Evolutionary conservation across 75 land plant species (phyloP), one percentile per base, ranked within the genome.

Genomic region (Selaginella moellendorffii): DNA sequence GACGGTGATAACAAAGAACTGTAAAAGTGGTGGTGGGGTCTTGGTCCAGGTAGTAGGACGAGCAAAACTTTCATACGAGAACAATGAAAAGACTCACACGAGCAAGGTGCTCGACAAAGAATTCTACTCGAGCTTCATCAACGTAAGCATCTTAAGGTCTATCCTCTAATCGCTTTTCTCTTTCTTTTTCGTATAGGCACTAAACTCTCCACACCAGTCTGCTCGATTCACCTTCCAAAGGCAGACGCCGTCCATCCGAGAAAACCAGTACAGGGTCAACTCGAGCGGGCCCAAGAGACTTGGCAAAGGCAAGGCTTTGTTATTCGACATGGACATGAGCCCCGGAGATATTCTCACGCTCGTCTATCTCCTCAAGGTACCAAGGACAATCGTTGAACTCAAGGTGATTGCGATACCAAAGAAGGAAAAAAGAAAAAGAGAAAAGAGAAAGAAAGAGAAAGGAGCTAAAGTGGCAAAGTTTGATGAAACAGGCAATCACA

Each of bases 271-370:
- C 59, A 76, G 61, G 54, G 83, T 83, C 36, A 62, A 80, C 68
- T 68, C 76, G n/a, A n/a, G 54, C 53, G 5, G 10, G 5, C 5
- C 14, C 10, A 14, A 14, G 14, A 59, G 30, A 0, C 36, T 24
- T 22, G 52, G 20, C 27, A 61, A 54, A 1, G 89, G 93, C 14
- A 78, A 68, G 52, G 74, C 83, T 54, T 68, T 88, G 8, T 56
- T 88, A 1, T 85, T 85, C 68, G 93, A 88, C 72, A 88, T 85
- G 89, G 93, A 88, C 60, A 85, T 88, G 81, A 85, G 89, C 72
- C 86, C 83, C 25, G 93, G 88, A 68, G 93, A 88, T 67, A 77
- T 88, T 62, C 65, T 88, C n/a, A 73, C 93, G 30, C 80, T 88
- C 27, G 64, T 88, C 10, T 88, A 79, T 64, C 77, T 88, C 0